Evolutionary conservation across 2,329 filamentous ascomycete species (phyloP), one percentile per base, ranked within the genome.

Genomic region (Dactylellina haptotyla): DNA sequence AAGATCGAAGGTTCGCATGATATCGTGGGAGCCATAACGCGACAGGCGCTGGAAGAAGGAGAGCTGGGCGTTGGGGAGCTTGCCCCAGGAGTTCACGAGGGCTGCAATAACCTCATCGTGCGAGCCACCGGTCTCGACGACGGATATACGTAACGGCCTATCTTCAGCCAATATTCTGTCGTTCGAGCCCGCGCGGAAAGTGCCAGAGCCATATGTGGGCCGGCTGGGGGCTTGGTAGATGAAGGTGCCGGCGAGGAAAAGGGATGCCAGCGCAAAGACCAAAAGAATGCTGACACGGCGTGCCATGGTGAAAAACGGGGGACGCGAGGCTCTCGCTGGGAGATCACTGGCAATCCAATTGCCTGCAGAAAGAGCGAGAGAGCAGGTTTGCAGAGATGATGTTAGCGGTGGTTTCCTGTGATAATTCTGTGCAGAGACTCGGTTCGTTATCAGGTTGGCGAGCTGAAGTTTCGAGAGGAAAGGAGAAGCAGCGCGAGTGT

Each of bases 71-170:
- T 69, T 65, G 5, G 72, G 65, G 20, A 78, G 76, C 5, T 76
- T 76, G 25, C 78, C 78, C 59, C 79, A 76, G 10, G 77, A 63
- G 66, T 79, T 75, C 20, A 79, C 75, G 10, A 79, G 70, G 9
- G 78, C 78, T 8, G 78, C 78, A 18, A 77, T 69, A 26, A 79
- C 78, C 61, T 79, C 78, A 69, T 79, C 78, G 75, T 79, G 78
- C n/a, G 75, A 76, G 14, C 78, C 77, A 6, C 74, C 76, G 6
- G 73, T 75, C 51, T 79, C 78, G 8, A 75, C 62, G 48, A 79
- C 37, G 2, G 76, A 66, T 66, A 78, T 66, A 10, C 54, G 50
- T 25, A 76, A 26, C 8, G 64, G 62, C 16, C 62, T 53, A 18
- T 61, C 64, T 48, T 71, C 59, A 18, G 53, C 56, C 23, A 67